Base-by-base conservation (phyloP, 768 basidiomycete genomes). In the Megacollybia marginata region DNA sequence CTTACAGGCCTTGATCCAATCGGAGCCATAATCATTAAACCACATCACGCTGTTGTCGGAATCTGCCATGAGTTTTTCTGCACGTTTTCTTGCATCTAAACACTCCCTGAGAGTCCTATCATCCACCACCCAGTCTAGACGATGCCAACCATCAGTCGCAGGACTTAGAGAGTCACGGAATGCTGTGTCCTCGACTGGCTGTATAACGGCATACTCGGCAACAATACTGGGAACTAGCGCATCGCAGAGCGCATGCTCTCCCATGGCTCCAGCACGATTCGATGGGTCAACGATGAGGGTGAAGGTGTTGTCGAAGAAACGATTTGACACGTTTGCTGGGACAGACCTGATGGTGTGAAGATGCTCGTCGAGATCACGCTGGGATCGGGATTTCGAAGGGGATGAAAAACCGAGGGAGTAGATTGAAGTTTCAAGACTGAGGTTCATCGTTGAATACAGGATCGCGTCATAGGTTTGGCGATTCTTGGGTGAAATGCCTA, bases 191-290 rank as follows among this genome's bases (percentile, higher is more conserved):
- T 87, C 80, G 10, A 93, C 71, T 8, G 79, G 79, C 57, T 87
- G 75, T 0, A 80, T 78, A 34, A 96, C 69, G 1, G 83, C 83
- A 57, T 89, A 94, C 56, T 96, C 92, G 32, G 82, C 81, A 8
- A 88, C 81, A 44, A 92, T 85, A 53, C 88, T 89, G 0, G 93
- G 93, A 2, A 94, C 82, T 12, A 97, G 71, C 1, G 93, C 95
- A 54, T 96, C 94, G 51, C 85, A 85, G 0, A 89, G 85, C 0
- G 90, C 88, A 62, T 95, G 93, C 66, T 97, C 94, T 5, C 94
- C 94, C 58, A 82, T 80, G 38, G 88, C 86, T 35, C 92, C 89
- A 6, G 90, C 88, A 34, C 89, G 82, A 2, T 85, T 83, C 48
- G 85, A 88, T 1, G 84, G 79, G 62, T 98, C 94, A 34, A 97